phyloP scores from a whole-genome alignment of 306 rosid genomes.

The Casuarina equisetifolia region DNA sequence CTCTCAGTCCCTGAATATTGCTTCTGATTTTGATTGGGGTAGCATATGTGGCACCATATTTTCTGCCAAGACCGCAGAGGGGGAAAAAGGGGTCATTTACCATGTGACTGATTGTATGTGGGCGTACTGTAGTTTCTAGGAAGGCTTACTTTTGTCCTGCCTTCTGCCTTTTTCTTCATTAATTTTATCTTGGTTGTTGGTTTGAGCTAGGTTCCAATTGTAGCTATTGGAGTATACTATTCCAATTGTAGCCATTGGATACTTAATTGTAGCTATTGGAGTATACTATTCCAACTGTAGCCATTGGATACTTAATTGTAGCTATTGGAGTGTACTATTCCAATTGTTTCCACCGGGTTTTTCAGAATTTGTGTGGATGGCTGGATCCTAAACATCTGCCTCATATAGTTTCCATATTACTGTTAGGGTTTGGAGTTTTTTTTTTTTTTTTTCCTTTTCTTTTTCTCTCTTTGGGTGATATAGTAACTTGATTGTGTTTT shows the following conservation, averaged over 20 bases:
- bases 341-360: neutral
- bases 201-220: neutral
- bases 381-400: neutral
- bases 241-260: neutral
- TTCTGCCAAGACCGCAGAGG: neutral
- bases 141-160: neutral
- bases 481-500: constrained; percentile 32
- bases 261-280: neutral
- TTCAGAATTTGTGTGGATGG: neutral
- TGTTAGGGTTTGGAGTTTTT: neutral
- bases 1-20: neutral
- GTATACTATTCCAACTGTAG: neutral
- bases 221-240: neutral
- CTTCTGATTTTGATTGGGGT: neutral
- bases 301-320: no score
- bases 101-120: neutral
- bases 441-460: neutral
- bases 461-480: constrained; percentile 2
- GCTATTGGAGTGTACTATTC: neutral
- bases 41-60: neutral
- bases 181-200: neutral
- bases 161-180: neutral
- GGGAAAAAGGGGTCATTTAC: neutral
- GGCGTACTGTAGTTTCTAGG: neutral
- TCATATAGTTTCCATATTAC: neutral